Conservation (phyloP, 768 basidiomycete species). For the Chiua virens region DNA sequence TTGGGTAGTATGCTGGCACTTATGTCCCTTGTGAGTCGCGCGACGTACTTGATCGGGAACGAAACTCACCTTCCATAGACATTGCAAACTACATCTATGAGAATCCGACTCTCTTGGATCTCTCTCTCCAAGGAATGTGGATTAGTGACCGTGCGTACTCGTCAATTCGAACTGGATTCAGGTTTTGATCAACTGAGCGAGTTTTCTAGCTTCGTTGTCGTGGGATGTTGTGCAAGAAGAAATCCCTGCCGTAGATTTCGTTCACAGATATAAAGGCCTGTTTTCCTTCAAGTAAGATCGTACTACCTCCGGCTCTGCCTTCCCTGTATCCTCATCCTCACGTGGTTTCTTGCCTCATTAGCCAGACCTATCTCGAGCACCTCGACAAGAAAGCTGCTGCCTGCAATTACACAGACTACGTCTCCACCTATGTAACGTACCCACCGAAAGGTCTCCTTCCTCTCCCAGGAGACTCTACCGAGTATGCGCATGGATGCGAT, state of each 20-base stretch:
- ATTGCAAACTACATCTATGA: conserved; percentile 75
- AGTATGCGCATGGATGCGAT: conserved; percentile 54
- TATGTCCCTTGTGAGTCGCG: conserved; percentile 55
- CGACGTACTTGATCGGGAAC: background rate
- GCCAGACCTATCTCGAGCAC: conserved; percentile 59
- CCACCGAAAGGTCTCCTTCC: conserved; percentile 69
- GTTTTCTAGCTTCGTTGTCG: conserved; percentile 49
- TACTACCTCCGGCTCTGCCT: background rate
- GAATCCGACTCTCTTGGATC: conserved; percentile 49
- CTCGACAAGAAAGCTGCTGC: conserved; percentile 50
- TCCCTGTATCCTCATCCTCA: background rate
- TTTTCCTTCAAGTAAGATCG: conserved; percentile 67
- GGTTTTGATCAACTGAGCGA: background rate
- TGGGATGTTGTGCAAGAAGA: conserved; percentile 65
- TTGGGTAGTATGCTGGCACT: conserved; percentile 64
- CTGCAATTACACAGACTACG: conserved; percentile 68
- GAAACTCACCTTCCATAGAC: conserved; percentile 39
- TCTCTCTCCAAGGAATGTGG: conserved; percentile 70
- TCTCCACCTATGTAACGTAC: conserved; percentile 60
- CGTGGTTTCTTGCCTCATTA: conserved; percentile 19
- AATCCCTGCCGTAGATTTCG: conserved; percentile 73
- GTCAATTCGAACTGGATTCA: background rate
- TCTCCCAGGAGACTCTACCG: conserved; percentile 57
- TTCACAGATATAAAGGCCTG: conserved; percentile 67
- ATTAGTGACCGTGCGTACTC: conserved; percentile 61